These are phyloP conservation scores for Fonsecaea multimorphosa DNA, from an alignment of 2,329 filamentous ascomycete genomes.

Conservation along the genomic window DNA sequence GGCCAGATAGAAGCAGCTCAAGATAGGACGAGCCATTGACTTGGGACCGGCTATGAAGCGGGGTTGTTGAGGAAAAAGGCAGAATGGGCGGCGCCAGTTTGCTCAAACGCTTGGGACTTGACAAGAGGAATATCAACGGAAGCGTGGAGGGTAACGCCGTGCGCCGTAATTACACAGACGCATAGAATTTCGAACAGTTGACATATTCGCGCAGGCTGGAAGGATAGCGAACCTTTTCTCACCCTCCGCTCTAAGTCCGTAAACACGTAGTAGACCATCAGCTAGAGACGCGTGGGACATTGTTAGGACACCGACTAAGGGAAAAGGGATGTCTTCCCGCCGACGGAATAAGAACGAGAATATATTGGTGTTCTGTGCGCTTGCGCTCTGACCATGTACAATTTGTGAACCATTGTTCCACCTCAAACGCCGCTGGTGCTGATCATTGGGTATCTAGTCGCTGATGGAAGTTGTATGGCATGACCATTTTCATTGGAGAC, in stretches of 20 bases:
- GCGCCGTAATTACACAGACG: no score
- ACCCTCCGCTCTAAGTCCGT: not conserved
- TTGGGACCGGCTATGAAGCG: no score
- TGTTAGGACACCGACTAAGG: not conserved
- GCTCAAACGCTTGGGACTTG: no score
- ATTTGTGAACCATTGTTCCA: not conserved
- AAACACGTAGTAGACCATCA: not conserved
- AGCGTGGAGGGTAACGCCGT: no score
- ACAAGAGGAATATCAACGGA: no score
- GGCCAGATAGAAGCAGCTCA: no score
- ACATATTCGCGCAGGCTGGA: no score
- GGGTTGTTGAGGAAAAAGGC: no score
- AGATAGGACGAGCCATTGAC: no score
- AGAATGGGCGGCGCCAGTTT: no score
- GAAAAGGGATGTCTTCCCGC: not conserved
- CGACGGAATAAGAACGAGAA: not conserved
- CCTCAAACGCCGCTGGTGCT: slow-evolving; percentile 17
- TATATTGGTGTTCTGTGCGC: slow-evolving; percentile 3
- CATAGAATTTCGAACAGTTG: no score
- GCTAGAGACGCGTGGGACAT: not conserved
- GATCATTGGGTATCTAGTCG: slow-evolving; percentile 12
- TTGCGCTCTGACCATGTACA: slow-evolving; percentile 18
- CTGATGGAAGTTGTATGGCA: slow-evolving; percentile 1
- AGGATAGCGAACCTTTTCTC: not conserved
- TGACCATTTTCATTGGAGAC: slow-evolving; percentile 18